Conservation (phyloP, 441 rosid genomes). For the Gossypium laxum region DNA sequence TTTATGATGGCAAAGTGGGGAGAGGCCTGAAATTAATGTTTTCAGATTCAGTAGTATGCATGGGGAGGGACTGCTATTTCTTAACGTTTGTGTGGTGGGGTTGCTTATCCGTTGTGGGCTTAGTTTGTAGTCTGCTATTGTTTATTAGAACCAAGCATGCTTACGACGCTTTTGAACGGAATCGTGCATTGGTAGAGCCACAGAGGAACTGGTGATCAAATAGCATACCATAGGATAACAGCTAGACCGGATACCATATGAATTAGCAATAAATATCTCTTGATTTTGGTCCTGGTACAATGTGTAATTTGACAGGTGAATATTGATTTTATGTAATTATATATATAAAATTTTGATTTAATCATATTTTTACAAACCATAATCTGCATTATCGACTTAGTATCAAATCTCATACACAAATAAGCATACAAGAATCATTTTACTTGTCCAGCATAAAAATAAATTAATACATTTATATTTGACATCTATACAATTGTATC, state of each 20-base stretch:
- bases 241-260: background rate
- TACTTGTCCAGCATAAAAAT: too few species aligned
- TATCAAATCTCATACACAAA: too few species aligned
- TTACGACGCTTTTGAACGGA: slow-evolving; percentile 59
- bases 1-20: slow-evolving; percentile 51
- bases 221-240: background rate
- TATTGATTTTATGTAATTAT: background rate
- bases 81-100: slow-evolving; percentile 84
- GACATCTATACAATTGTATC: too few species aligned
- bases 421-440: too few species aligned
- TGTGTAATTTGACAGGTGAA: background rate
- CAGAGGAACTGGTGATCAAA: background rate
- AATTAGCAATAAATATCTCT: background rate
- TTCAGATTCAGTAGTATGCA: slow-evolving; percentile 51
- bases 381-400: background rate
- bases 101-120: slow-evolving; percentile 58
- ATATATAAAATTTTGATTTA: background rate
- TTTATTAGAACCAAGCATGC: slow-evolving; percentile 77
- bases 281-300: background rate
- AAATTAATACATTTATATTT: too few species aligned
- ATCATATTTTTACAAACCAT: background rate
- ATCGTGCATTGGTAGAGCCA: slow-evolving; percentile 23
- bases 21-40: slow-evolving; percentile 3
- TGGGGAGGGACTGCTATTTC: slow-evolving; percentile 72
- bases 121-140: slow-evolving; percentile 52